Evolutionary conservation across 2,329 filamentous ascomycete genomes (phyloP).

Genomic region (Hymenoscyphus fructigenus): DNA sequence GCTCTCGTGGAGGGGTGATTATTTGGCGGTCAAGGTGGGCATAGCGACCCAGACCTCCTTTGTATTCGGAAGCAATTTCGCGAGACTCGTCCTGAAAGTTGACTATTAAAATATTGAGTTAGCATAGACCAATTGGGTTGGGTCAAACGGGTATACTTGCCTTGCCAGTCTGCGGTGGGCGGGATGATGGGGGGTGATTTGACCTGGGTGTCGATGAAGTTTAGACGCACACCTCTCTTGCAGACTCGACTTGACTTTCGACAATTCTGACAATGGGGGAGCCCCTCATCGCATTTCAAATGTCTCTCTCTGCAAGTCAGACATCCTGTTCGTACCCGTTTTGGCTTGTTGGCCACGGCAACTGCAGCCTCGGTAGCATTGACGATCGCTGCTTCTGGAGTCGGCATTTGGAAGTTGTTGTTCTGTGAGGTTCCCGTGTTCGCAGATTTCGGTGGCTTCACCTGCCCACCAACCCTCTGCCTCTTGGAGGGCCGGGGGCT

Average conservation of each 20-base stretch:
- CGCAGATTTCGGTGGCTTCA: background rate
- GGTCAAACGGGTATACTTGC: constrained; percentile 37
- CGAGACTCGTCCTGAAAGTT: constrained; percentile 87
- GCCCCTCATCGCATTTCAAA: constrained; percentile 82
- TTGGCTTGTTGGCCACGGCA: constrained; percentile 58
- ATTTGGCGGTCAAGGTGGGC: constrained; percentile 48
- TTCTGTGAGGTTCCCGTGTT: constrained; percentile 14
- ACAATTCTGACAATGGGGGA: constrained; percentile 70
- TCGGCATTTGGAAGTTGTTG: constrained; percentile 32
- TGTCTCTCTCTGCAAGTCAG: constrained; percentile 87
- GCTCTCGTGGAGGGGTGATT: constrained; percentile 34
- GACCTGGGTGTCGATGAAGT: constrained; percentile 84
- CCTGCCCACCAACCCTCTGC: constrained; percentile 23
- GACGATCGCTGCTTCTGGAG: constrained; percentile 21
- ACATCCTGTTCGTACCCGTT: constrained; percentile 84
- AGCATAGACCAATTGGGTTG: constrained; percentile 14
- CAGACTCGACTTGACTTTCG: constrained; percentile 83
- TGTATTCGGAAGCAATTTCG: constrained; percentile 86
- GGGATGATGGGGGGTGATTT: constrained; percentile 63
- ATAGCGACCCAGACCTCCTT: constrained; percentile 75
- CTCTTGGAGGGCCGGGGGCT: constrained; percentile 28
- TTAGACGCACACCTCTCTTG: constrained; percentile 81
- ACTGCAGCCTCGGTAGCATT: constrained; percentile 20
- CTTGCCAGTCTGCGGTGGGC: constrained; percentile 63
- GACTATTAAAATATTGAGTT: constrained; percentile 45